These are phyloP conservation scores for Grosmannia clavigera DNA, from an alignment of 2,329 filamentous ascomycete species.

Conservation along the genomic window DNA sequence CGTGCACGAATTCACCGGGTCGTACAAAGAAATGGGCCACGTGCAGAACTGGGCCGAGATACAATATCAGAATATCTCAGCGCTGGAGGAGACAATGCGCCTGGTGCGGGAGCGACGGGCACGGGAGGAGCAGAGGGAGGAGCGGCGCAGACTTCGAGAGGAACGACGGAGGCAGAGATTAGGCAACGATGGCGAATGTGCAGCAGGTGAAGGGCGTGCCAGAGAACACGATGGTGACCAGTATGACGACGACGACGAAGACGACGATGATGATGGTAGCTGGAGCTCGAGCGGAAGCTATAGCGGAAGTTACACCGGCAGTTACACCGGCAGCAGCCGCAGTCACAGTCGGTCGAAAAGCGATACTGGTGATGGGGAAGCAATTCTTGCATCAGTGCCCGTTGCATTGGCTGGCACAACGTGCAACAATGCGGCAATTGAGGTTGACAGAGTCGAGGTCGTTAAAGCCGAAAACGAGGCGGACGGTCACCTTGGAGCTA, in stretches of 20 bases:
- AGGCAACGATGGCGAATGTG: neutral
- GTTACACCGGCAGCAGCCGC: slow-evolving; percentile 9
- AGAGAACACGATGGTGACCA: neutral
- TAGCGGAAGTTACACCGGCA: slow-evolving; percentile 16
- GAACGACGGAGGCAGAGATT: neutral
- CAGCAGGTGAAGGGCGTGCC: neutral
- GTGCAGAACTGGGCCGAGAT: slow-evolving; percentile 84
- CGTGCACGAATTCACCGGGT: slow-evolving; percentile 47
- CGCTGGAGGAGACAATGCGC: slow-evolving; percentile 52
- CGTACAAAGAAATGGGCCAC: slow-evolving; percentile 67
- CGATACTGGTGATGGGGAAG: neutral
- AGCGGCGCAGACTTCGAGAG: neutral
- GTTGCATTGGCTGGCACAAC: neutral
- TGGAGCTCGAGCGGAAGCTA: slow-evolving; percentile 17
- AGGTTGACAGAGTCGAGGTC: neutral
- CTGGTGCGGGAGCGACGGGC: slow-evolving; percentile 29
- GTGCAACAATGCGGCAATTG: neutral
- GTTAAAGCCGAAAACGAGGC: neutral
- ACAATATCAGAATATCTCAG: slow-evolving; percentile 54
- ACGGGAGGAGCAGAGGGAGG: slow-evolving; percentile 8
- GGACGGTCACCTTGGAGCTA: neutral
- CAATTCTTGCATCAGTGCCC: neutral
- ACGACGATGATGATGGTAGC: slow-evolving; percentile 5
- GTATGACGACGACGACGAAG: neutral
- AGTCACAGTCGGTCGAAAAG: slow-evolving; percentile 15